A percentile compares a stretch with the other conserved stretches of the same genome.
Conservation (phyloP, 1,284 basidiomycete species). For the Singerocomus inundabilis region DNA sequence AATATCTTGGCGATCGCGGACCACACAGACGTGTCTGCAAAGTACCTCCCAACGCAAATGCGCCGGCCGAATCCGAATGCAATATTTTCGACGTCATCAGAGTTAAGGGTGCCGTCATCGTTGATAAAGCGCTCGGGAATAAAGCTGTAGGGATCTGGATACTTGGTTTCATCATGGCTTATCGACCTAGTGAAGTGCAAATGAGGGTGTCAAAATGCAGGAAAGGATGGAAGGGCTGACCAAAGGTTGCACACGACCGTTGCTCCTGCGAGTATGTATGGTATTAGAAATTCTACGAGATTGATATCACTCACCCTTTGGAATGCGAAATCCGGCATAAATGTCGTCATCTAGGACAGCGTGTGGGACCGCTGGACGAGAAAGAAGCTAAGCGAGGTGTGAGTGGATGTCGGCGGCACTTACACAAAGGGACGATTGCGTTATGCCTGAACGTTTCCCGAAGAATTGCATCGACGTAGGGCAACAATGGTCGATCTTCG, state of each 20-base stretch:
- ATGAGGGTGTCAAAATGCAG: neutral
- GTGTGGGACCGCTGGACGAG: constrained; percentile 20
- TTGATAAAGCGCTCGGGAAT: constrained; percentile 27
- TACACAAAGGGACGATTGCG: constrained; percentile 10
- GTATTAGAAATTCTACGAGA: neutral
- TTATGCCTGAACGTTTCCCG: constrained; percentile 13
- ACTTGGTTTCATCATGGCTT: constrained; percentile 20
- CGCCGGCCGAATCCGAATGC: constrained; percentile 27
- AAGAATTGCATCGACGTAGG: constrained; percentile 18
- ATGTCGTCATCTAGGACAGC: constrained; percentile 22
- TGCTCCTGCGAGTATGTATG: constrained; percentile 11
- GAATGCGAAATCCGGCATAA: constrained; percentile 24
- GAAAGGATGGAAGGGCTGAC: constrained; percentile 4
- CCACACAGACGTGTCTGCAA: neutral
- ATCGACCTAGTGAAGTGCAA: constrained; percentile 30
- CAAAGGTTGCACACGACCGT: constrained; percentile 22
- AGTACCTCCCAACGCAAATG: neutral
- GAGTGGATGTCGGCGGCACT: neutral
- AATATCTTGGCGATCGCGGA: constrained; percentile 7
- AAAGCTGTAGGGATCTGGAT: constrained; percentile 16
- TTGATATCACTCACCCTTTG: constrained; percentile 15
- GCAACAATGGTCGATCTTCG: constrained; percentile 9
- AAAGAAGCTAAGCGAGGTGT: neutral
- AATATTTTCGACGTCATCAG: constrained; percentile 6
- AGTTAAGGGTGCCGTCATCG: constrained; percentile 15